Base-by-base conservation (phyloP, 768 basidiomycete species). In the button mushroom (Agaricus bisporus) region DNA sequence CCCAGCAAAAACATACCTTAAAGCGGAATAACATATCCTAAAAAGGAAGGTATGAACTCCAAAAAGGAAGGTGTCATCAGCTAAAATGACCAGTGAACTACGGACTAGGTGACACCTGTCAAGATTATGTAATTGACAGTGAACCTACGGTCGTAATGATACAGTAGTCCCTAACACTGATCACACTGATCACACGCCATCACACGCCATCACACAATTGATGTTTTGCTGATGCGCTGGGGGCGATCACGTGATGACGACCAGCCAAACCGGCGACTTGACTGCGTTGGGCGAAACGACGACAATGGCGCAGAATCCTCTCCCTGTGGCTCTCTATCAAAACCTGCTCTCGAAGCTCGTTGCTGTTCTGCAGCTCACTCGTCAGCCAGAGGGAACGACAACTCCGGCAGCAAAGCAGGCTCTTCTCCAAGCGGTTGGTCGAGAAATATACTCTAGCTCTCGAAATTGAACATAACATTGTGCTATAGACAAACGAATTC, bases 401-500 rank as follows among this genome's bases (percentile, higher is more conserved):
- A 83, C 77, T 10, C 76, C 77, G 3, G 79, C 82, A 55, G 75
- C 80, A 18, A 87, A 80, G 59, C 88, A 88, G 60, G 76, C 78
- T 15, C 72, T 89, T 6, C 71, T 88, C 8, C 79, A 83, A 56
- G 82, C 86, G 29, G 87, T 86, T 48, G 46, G 75, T 72, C 28
- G 47, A 17, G 37, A 12, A 28, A 6, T 22, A 22, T 36, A 35
- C 12, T 35, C 18, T 8, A 22, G 7, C 32, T 32, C 32, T 11
- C 32, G 32, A 8, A 11, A 32, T 3, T n/a, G 5, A 22, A 28
- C 9, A 42, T 14, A n/a, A 25, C 10, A 12, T 10, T 41, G 4
- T 38, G 14, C 11, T 50, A 17, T 7, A 91, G 88, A 87, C 86
- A 25, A 87, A 83, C 58, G 83, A 85, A 28, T 84, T 88, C 67